Conservation (phyloP, 257 asterid genomes). For the Mentha longifolia region DNA sequence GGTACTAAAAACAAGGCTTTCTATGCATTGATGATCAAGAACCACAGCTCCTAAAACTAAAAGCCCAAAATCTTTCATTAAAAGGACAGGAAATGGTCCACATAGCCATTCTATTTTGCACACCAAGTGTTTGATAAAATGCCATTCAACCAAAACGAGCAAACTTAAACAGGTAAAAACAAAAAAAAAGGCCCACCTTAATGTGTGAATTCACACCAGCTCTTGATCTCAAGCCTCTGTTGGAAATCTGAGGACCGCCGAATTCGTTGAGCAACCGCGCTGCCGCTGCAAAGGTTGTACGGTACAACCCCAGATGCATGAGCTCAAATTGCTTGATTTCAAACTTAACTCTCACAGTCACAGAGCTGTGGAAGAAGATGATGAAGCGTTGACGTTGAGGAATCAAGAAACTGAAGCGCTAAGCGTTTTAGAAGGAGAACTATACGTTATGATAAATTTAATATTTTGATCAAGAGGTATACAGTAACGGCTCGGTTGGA, state of each 20-base stretch:
- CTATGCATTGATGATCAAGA: neutral
- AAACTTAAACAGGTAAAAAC: neutral
- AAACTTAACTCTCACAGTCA: neutral
- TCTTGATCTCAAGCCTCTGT: slow-evolving; percentile 28
- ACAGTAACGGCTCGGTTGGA: too few species aligned
- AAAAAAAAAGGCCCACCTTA: slow-evolving; percentile 20
- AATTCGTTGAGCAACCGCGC: slow-evolving; percentile 20
- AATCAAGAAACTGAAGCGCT: slow-evolving; percentile 1
- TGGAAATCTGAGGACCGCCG: slow-evolving; percentile 10
- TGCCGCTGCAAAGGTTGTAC: slow-evolving; percentile 35
- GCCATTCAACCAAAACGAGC: neutral
- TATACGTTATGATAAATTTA: too few species aligned
- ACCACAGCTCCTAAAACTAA: too few species aligned
- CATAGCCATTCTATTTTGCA: too few species aligned
- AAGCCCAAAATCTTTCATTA: neutral
- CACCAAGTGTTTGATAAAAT: slow-evolving; percentile 32
- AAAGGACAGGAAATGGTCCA: neutral
- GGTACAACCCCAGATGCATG: slow-evolving; percentile 37
- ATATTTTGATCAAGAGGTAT: too few species aligned
- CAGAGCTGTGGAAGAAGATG: slow-evolving; percentile 9
- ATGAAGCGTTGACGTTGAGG: neutral
- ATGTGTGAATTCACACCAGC: slow-evolving; percentile 17
- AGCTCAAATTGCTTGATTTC: slow-evolving; percentile 21
- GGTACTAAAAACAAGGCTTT: neutral
- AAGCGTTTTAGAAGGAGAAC: neutral